Percentiles rank a stretch among this genome's conserved stretches.
Evolutionary conservation across 2,329 filamentous ascomycete genomes (phyloP).

Genomic region (Hypocreales sp.): DNA sequence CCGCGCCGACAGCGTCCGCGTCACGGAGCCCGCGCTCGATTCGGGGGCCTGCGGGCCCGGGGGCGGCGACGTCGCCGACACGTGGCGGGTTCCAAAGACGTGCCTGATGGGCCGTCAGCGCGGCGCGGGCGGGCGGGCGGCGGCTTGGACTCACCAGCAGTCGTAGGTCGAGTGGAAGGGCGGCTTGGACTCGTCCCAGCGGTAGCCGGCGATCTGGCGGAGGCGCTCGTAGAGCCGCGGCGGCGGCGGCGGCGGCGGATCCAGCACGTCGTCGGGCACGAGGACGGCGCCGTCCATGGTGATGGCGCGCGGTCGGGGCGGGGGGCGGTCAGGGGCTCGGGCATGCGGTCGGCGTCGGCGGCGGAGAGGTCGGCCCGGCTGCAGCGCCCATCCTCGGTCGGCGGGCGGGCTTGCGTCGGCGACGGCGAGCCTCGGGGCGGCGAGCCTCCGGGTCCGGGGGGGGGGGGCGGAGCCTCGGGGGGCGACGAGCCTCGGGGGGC

Average conservation of each 20-base stretch:
- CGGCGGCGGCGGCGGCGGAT: slow-evolving; percentile 50
- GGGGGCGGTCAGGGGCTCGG: slow-evolving; percentile 8
- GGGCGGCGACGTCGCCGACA: slow-evolving; percentile 32
- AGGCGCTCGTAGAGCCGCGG: slow-evolving; percentile 57
- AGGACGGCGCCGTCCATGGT: slow-evolving; percentile 34
- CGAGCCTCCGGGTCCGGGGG: too few relatives aligned
- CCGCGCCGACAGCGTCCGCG: slow-evolving; percentile 26
- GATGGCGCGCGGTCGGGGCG: slow-evolving; percentile 8
- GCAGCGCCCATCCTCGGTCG: slow-evolving; percentile 17
- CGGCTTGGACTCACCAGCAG: slow-evolving; percentile 48
- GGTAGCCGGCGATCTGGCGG: slow-evolving; percentile 57
- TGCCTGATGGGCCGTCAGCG: slow-evolving; percentile 31
- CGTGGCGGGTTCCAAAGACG: slow-evolving; percentile 46
- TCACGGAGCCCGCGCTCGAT: slow-evolving; percentile 25
- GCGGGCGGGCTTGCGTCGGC: slow-evolving; percentile 3
- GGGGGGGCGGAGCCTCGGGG: too few relatives aligned
- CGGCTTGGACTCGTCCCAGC: slow-evolving; percentile 51
- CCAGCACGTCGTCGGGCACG: slow-evolving; percentile 37
- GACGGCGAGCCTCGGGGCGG: too few relatives aligned
- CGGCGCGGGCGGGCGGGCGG: not conserved
- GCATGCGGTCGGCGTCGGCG: slow-evolving; percentile 11
- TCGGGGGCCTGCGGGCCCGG: slow-evolving; percentile 28
- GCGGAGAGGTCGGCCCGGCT: slow-evolving; percentile 9
- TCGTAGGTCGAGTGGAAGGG: slow-evolving; percentile 63
- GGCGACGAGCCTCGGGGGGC: too few relatives aligned